Base-by-base conservation (phyloP, 2,329 filamentous ascomycete genomes). In the Microsporum canis region DNA sequence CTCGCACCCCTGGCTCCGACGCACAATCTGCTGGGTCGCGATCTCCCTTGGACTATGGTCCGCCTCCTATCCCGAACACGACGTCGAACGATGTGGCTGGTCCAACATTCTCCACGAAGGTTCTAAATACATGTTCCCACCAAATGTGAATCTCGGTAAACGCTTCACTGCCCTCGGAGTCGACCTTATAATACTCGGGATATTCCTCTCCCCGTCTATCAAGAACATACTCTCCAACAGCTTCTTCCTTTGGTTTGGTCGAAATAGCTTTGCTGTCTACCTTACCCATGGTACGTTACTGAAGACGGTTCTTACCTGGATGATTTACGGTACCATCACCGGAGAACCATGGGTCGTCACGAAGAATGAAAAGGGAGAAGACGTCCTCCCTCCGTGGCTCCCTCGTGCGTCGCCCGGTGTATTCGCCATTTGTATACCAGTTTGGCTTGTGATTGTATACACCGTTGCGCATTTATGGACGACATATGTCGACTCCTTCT, bases 181-280 rank as follows among this genome's bases (percentile, higher is more conserved):
- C 61, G 76, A 80, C 66, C 69, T 80, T 39, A 73, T 77, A 60
- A 77, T 79, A 55, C 67, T 79, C n/a, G 78, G 78, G 29, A 77
- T 82, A 60, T 80, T 76, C 70, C 69, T 82, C 14, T 80, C 79
- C 1, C 78, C 78, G 0, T 68, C 72, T 3, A 71, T 80, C 5
- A 79, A 81, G 65, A 73, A 73, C 31, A 72, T 80, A 23, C 76
- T 82, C 29, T 78, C 78, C 3, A 79, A 79, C 68, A 74, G 75
- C 33, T 65, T 79, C 1, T 77, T 82, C 39, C 77, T 81, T 62
- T 82, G 78, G 78, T 71, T 82, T 2, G 80, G 80, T n/a, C 75
- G 77, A 62, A 79, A 81, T 68, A 80, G 77, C 59, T 82, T 82
- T 62, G 79, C 80, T 29, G 79, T 82, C 3, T 82, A 82, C 66